phyloP scores from a whole-genome alignment of 352 stramenopile species.

The Phytophthora tubulina region DNA sequence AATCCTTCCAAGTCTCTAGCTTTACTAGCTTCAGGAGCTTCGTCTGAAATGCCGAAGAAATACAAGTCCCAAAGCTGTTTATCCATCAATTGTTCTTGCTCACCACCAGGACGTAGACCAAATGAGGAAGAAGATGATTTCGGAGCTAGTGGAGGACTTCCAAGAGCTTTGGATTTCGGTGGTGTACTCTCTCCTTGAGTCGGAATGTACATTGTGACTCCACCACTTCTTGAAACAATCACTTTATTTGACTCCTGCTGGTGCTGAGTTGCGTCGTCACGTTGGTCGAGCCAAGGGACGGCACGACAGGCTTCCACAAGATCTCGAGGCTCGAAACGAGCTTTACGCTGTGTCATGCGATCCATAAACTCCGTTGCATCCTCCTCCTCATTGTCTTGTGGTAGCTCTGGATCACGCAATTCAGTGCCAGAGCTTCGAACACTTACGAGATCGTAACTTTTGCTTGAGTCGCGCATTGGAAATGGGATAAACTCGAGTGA shows the following conservation, averaged over 20 bases:
- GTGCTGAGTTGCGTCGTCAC: slow-evolving; percentile 20
- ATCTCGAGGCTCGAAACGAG: slow-evolving; percentile 41
- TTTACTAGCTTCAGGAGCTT: slow-evolving; percentile 25
- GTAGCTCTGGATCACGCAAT: slow-evolving; percentile 3
- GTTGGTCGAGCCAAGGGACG: slow-evolving; percentile 40
- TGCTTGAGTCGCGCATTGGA: slow-evolving; percentile 8
- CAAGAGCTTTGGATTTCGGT: slow-evolving; percentile 13
- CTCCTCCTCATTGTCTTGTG: slow-evolving; percentile 32
- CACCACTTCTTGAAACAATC: slow-evolving; percentile 50
- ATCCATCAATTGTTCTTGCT: slow-evolving; percentile 56
- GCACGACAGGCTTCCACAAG: slow-evolving; percentile 20
- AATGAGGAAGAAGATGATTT: slow-evolving; percentile 23
- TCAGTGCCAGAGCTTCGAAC: slow-evolving; percentile 16
- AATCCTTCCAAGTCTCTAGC: slow-evolving; percentile 13
- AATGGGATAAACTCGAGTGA: slow-evolving; percentile 57
- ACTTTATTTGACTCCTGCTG: slow-evolving; percentile 33
- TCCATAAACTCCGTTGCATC: slow-evolving; percentile 16
- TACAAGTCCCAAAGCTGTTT: slow-evolving; percentile 72
- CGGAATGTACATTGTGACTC: slow-evolving; percentile 66
- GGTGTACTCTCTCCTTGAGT: slow-evolving; percentile 30
- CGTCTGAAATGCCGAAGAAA: slow-evolving; percentile 60
- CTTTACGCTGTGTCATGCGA: slow-evolving; percentile 28
- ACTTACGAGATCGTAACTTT: slow-evolving; percentile 1
- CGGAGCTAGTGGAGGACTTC: slow-evolving; percentile 15
- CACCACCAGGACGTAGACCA: slow-evolving; percentile 17